Evolutionary conservation across 352 stramenopile species (phyloP).

Genomic region (Phytophthora sp.): DNA sequence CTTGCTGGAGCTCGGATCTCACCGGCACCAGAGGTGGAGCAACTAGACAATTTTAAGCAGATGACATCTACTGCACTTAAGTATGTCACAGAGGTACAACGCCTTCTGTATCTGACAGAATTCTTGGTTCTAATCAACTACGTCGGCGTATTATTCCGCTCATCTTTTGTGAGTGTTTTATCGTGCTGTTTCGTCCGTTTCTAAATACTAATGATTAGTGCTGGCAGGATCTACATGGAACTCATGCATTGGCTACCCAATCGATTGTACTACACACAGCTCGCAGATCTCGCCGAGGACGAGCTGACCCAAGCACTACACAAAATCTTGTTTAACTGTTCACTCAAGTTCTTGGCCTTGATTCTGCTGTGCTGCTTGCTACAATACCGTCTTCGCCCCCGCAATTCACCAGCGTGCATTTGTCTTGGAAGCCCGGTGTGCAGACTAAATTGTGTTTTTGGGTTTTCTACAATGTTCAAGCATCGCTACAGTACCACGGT

Average conservation of each 20-base stretch:
- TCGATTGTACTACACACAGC: conserved; percentile 24
- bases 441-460: conserved; percentile 41
- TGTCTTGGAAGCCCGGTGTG: conserved; percentile 28
- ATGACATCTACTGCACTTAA: background rate
- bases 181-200: background rate
- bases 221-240: conserved; percentile 23
- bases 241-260: conserved; percentile 30
- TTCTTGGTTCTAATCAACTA: conserved; percentile 41
- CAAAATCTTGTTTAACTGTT: conserved; percentile 26
- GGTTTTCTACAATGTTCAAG: conserved; percentile 38
- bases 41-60: background rate
- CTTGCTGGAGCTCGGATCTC: no score
- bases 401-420: conserved; percentile 38
- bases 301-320: conserved; percentile 16
- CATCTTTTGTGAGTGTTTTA: conserved; percentile 27
- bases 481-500: conserved; percentile 29
- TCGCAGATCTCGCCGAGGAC: conserved; percentile 15
- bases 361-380: conserved; percentile 3
- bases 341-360: conserved; percentile 23
- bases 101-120: conserved; percentile 35
- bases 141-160: conserved; percentile 39
- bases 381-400: conserved; percentile 5
- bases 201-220: no score
- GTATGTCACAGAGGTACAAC: conserved; percentile 17
- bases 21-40: background rate